Evolutionary conservation across 31 red algal genomes (phyloP), one percentile per base, ranked within the genome.

Genomic region (Asparagopsis taxiformis): DNA sequence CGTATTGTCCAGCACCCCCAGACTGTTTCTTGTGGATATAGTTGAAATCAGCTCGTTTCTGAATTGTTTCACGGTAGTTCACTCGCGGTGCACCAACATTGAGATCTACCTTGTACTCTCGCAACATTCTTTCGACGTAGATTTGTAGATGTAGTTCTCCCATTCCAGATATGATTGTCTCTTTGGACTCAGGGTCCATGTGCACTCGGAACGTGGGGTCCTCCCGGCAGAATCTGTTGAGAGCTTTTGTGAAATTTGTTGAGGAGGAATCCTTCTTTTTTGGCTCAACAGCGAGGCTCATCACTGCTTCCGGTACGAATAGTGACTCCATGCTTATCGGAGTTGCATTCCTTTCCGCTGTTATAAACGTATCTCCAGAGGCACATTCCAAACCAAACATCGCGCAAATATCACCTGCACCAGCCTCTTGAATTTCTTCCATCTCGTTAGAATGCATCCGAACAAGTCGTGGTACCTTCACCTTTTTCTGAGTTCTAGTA

Each of bases 371-470:
- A 61, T 97, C 94, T 33, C 94, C 94, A 54, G 71, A 79, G 1
- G 93, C 93, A 61, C 93, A 96, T 39, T 98, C 90, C 25, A 98
- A 49, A 33, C 94, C 94, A 71, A 98, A 93, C 51, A 98, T 83
- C 5, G 94, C 94, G 61, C 89, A 89, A 69, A 98, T 98, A 43
- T 98, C 94, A 55, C 94, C 94, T 21, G 94, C 77, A 17, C 54
- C 37, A 20, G 84, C 75, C 46, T 83, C 86, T n/a, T 84, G 38
- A 52, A 98, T 80, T 35, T 98, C 94, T 49, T 93, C 77, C 89
- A 93, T 93, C 24, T 93, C 84, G 55, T 85, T 81, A 8, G 89
- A 79, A 53, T 98, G 89, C 79, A 93, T 92, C 1, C 77, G 88
- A 25, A 98, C 77, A 29, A 98, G 84, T 24, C 94, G 83, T 10